Base-by-base conservation (phyloP, 495 filamentous ascomycete species). In the Hypoxylon trugodes region DNA sequence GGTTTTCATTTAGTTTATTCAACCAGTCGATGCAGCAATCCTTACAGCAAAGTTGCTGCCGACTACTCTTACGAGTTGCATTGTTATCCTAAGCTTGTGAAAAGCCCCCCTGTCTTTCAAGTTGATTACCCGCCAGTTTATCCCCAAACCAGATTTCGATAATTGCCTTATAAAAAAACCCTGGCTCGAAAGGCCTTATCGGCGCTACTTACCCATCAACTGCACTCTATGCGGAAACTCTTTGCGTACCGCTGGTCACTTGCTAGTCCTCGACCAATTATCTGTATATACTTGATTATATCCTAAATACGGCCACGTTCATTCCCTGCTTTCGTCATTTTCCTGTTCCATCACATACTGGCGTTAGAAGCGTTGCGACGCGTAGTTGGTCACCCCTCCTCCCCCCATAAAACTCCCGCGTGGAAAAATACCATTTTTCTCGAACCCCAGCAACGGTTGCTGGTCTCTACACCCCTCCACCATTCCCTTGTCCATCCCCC, bases 401-500 rank as follows among this genome's bases (percentile, higher is more conserved):
- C n/a, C n/a, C 53, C 64, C 48, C 25, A 57, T 42, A 43, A 37
- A 24, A 47, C 48, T 61, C 38, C 57, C 12, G 38, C 18, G 10
- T 38, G 30, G 49, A 26, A 28, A 61, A 56, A 52, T 35, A 46
- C 22, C 53, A 58, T 67, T 45, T 52, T 62, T 18, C 58, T n/a
- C 47, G 57, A 48, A 67, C 47, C 58, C 64, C 41, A 67, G 63
- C 35, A 56, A 53, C 26, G 18, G 50, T 56, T 24, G 22, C 52
- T 38, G 42, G 37, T 57, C 38, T 58, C 40, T 54, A 38, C 57
- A 60, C 57, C 63, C 63, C 63, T 62, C 64, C 64, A 62, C 53
- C 46, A 61, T 22, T 67, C 54, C 64, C 64, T 67, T 67, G 64
- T 67, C 64, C 46, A 58, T 41, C 64, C 57, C 53, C 58, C 58